Percentiles rank a stretch among this genome's conserved stretches.
Conservation (phyloP, 2,329 filamentous ascomycete species). For the Fusarium protoensiforme region DNA sequence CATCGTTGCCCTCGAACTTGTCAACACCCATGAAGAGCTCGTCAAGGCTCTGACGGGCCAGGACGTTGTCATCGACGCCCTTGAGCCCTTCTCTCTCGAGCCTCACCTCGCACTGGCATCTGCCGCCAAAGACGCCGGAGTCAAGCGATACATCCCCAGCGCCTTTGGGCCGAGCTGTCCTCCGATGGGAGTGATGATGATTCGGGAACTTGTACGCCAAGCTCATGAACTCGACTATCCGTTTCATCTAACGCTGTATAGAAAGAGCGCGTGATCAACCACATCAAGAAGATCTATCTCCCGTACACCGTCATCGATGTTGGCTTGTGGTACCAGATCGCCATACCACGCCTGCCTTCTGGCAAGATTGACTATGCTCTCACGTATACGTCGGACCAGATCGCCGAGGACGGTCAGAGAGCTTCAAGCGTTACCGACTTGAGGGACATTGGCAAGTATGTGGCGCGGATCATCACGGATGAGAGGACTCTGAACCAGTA, state of each 20-base stretch:
- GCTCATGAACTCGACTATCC: rapidly evolving
- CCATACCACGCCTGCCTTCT: slow-evolving; percentile 43
- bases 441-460: slow-evolving; percentile 64
- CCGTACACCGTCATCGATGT: slow-evolving; percentile 68
- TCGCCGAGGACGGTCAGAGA: slow-evolving; percentile 58
- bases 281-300: slow-evolving; percentile 58
- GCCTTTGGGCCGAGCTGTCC: slow-evolving; percentile 16
- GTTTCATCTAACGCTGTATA: neutral
- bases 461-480: slow-evolving; percentile 63
- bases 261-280: slow-evolving; percentile 63
- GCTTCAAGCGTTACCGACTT: slow-evolving; percentile 58
- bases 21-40: slow-evolving; percentile 16
- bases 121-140: slow-evolving; percentile 25
- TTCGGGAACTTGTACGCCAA: slow-evolving; percentile 18
- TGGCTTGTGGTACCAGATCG: slow-evolving; percentile 68
- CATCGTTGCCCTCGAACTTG: slow-evolving; percentile 12
- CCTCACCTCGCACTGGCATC: slow-evolving; percentile 17
- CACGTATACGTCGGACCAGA: slow-evolving; percentile 47
- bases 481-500: slow-evolving; percentile 63
- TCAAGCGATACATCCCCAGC: slow-evolving; percentile 32
- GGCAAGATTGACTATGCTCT: slow-evolving; percentile 46
- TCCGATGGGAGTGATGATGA: slow-evolving; percentile 18
- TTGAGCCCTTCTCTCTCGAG: neutral
- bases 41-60: slow-evolving; percentile 14
- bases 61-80: slow-evolving; percentile 22